Conservation (phyloP, 768 basidiomycete genomes). For the Termitomyces heimii region DNA sequence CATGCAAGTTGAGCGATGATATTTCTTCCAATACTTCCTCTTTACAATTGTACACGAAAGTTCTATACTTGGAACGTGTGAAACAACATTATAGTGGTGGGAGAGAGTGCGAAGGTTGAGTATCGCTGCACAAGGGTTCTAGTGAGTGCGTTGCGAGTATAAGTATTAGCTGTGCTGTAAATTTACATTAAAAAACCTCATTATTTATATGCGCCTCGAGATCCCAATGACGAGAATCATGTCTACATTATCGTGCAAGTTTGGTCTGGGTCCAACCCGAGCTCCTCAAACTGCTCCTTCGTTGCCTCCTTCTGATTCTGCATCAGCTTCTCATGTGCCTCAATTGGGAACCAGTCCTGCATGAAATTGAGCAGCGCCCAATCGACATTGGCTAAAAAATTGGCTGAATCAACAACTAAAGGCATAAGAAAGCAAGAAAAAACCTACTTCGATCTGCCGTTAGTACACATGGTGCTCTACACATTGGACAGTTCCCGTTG, state of each 20-base stretch:
- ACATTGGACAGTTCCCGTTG: slow-evolving; percentile 76
- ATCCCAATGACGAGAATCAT: not conserved
- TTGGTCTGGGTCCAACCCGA: slow-evolving; percentile 50
- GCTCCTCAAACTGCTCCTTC: slow-evolving; percentile 58
- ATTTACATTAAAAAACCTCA: not conserved
- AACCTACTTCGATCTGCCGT: slow-evolving; percentile 69
- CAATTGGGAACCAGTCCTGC: slow-evolving; percentile 88
- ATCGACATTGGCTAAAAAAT: slow-evolving; percentile 62
- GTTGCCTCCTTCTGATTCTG: slow-evolving; percentile 73
- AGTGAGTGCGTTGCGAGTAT: too few relatives aligned
- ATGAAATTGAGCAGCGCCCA: slow-evolving; percentile 80
- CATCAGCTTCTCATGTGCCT: slow-evolving; percentile 67
- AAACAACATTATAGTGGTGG: too few relatives aligned
- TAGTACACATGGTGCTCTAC: slow-evolving; percentile 72
- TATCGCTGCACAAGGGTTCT: too few relatives aligned
- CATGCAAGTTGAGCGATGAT: too few relatives aligned
- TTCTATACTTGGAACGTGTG: too few relatives aligned
- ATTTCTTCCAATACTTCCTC: too few relatives aligned
- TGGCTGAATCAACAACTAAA: slow-evolving; percentile 1
- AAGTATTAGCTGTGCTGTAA: not conserved
- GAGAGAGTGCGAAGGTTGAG: too few relatives aligned
- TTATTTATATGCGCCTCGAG: not conserved
- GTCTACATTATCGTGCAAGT: slow-evolving; percentile 26
- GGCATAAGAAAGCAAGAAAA: not conserved
- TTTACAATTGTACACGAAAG: too few relatives aligned